Conservation (phyloP, 495 filamentous ascomycete species). For the Astrocystis sublimbata region DNA sequence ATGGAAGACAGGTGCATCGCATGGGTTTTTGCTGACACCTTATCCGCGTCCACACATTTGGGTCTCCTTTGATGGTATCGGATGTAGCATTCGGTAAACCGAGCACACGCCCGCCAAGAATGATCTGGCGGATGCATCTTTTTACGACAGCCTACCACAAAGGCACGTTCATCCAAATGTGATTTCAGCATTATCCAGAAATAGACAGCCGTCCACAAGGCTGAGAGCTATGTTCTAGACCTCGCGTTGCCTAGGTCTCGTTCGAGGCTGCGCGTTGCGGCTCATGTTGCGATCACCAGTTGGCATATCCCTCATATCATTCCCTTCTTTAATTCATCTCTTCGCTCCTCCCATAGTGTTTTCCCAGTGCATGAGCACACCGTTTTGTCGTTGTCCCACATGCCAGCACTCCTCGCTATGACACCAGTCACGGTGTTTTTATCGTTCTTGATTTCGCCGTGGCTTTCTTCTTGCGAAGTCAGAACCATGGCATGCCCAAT, state of each 20-base stretch:
- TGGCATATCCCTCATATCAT: slow-evolving; percentile 61
- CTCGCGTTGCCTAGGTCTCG: not conserved
- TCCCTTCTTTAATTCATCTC: slow-evolving; percentile 81
- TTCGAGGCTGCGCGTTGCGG: not conserved
- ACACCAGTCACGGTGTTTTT: slow-evolving; percentile 85
- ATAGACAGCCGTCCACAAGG: not conserved
- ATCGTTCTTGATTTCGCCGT: slow-evolving; percentile 62
- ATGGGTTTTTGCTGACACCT: not conserved
- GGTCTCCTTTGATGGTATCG: not conserved
- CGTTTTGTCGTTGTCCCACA: slow-evolving; percentile 99
- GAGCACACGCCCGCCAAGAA: slow-evolving; percentile 2
- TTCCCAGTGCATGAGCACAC: slow-evolving; percentile 94
- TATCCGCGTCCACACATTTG: not conserved
- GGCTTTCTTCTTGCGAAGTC: slow-evolving; percentile 56
- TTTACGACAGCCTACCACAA: not conserved
- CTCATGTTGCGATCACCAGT: not conserved
- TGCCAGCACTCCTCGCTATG: slow-evolving; percentile 88
- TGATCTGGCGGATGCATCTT: slow-evolving; percentile 7
- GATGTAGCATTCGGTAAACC: slow-evolving; percentile 2
- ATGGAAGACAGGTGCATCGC: not conserved
- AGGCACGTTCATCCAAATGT: not conserved
- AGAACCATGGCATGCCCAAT: slow-evolving; percentile 90
- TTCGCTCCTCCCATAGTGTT: slow-evolving; percentile 95
- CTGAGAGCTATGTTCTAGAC: not conserved
- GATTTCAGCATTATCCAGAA: not conserved